Base-by-base conservation (phyloP, 495 filamentous ascomycete genomes). In the Aspergillus avenaceus region DNA sequence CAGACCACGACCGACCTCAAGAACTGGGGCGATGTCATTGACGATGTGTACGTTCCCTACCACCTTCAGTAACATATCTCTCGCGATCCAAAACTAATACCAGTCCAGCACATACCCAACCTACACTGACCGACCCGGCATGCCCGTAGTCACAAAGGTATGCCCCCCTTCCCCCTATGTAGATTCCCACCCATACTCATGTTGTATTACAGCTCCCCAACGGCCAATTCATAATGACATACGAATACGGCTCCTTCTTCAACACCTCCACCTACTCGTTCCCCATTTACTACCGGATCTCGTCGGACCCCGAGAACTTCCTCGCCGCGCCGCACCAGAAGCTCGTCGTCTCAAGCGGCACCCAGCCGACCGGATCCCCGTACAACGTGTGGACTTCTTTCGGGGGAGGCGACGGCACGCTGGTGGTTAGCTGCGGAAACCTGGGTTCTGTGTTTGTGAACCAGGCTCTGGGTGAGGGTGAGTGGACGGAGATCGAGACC, bases 71-170 rank as follows among this genome's bases (percentile, higher is more conserved):
- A 4, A 7, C 12, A 32, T 21, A 13, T 0, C 14, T 22, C 41
- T 3, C 5, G 21, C 23, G 38, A 25, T 44, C 56, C 56, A 43
- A 60, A n/a, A 6, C 32, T 14, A 36, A 36, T n/a, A 14, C 5
- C 6, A 36, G 19, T 4, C 13, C 29, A 69, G 65, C 6, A 67
- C 71, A 8, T 81, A 82, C 51, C 55, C 72, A 11, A 72, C 63
- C 8, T 86, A 87, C 57, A 75, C 72, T n/a, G 76, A 75, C 41
- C 76, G 84, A 6, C 85, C 85, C 0, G 85, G 84, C 36, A 88
- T 88, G 85, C 75, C 84, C 8, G 74, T 75, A 8, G 73, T 85
- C 4, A 67, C 78, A 25, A 61, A 68, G 56, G 67, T 68, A 49
- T 23, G 41, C 11, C 23, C 8, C 28, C 11, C 28, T 45, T 38